These are phyloP conservation scores for Neurospora sp. DNA, from an alignment of 2,329 filamentous ascomycete genomes.

Conservation along the genomic window DNA sequence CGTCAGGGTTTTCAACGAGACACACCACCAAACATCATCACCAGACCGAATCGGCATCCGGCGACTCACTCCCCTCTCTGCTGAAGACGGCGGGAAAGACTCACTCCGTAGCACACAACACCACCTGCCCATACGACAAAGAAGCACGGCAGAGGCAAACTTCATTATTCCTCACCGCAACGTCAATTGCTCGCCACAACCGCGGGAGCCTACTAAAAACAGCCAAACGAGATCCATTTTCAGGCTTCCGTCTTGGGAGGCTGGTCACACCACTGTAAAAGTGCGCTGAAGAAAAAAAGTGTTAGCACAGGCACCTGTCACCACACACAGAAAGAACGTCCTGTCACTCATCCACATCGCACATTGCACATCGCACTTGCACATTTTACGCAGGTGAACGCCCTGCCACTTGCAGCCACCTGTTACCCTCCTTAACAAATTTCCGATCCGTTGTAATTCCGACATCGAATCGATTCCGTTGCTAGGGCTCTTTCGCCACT, in stretches of 20 bases:
- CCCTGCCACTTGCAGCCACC: conserved; percentile 25
- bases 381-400: not conserved
- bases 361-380: conserved; percentile 5
- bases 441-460: not conserved
- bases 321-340: not conserved
- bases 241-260: conserved; percentile 20
- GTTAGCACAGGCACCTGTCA: not conserved
- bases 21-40: conserved; percentile 3
- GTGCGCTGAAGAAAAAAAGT: not conserved
- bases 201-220: conserved; percentile 10
- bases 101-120: not conserved
- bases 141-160: conserved; percentile 6
- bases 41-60: not conserved
- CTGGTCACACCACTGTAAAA: conserved; percentile 19
- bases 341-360: conserved; percentile 4
- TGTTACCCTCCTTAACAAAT: conserved; percentile 12
- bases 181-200: conserved; percentile 7
- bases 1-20: conserved; percentile 5
- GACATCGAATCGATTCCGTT: conserved; percentile 9
- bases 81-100: not conserved
- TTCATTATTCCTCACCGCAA: not conserved
- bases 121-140: not conserved
- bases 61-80: not conserved
- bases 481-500: conserved; percentile 5
- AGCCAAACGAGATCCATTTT: conserved; percentile 15